Conservation (phyloP, 2,329 filamentous ascomycete genomes). For the Fusarium chuoi region DNA sequence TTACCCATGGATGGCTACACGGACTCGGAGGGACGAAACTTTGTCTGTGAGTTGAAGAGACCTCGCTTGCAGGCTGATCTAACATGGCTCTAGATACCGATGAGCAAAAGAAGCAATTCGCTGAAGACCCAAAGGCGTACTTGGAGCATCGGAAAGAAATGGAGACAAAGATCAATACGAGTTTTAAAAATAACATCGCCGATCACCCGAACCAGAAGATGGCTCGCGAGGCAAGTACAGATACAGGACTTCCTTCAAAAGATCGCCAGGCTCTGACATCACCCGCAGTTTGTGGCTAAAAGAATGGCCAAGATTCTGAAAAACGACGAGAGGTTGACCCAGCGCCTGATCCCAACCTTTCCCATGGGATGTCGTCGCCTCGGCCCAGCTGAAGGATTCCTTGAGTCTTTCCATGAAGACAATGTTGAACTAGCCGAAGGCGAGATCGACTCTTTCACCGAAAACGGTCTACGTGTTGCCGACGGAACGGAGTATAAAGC, state of each 20-base stretch:
- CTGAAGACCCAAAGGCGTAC: constrained; percentile 1
- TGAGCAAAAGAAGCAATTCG: constrained; percentile 2
- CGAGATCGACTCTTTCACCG: constrained; percentile 11
- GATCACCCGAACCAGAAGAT: constrained; percentile 12
- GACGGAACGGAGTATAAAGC: constrained; percentile 13
- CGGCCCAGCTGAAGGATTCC: constrained; percentile 57
- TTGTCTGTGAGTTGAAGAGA: background rate
- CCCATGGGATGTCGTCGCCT: constrained; percentile 55
- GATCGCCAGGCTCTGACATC: background rate
- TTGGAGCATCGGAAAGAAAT: constrained; percentile 1
- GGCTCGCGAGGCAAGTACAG: background rate
- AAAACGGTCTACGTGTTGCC: constrained; percentile 11
- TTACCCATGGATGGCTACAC: constrained; percentile 44
- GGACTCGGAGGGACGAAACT: constrained; percentile 13
- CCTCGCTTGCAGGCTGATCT: rapidly evolving
- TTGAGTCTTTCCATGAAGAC: constrained; percentile 39
- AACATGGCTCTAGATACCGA: background rate
- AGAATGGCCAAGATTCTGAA: constrained; percentile 7
- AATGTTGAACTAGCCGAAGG: constrained; percentile 36
- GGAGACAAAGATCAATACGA: constrained; percentile 10
- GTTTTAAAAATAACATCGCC: constrained; percentile 3
- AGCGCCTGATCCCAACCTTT: constrained; percentile 52
- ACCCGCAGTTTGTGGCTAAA: background rate
- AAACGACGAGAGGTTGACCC: background rate
- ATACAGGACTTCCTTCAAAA: rapidly evolving